Percentiles rank a stretch among this genome's conserved stretches.
Conservation (phyloP, 2,329 filamentous ascomycete genomes). For the Fusarium camptoceras region DNA sequence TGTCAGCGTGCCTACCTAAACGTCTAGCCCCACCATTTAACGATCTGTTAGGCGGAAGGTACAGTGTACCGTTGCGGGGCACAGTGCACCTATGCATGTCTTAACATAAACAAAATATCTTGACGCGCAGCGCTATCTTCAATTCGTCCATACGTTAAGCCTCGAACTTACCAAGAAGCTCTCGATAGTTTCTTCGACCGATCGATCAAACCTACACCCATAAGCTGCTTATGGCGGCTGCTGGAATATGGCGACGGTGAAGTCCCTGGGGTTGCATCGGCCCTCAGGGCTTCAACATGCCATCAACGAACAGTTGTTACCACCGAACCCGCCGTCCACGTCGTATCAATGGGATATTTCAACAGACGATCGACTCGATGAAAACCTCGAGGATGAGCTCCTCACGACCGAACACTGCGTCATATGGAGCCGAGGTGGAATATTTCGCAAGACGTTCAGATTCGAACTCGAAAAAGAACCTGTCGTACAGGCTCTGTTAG, state of each 20-base stretch:
- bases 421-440: conserved; percentile 88
- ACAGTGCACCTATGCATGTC: conserved; percentile 20
- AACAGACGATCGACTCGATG: conserved; percentile 54
- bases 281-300: conserved; percentile 87
- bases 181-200: not conserved
- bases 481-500: conserved; percentile 86
- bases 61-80: conserved; percentile 29
- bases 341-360: conserved; percentile 81
- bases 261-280: conserved; percentile 90
- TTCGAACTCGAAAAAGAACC: conserved; percentile 89
- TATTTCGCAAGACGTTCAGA: conserved; percentile 86
- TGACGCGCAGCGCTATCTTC: conserved; percentile 29
- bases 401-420: conserved; percentile 80
- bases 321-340: conserved; percentile 71
- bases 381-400: conserved; percentile 78
- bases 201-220: not conserved
- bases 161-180: conserved; percentile 1
- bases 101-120: conserved; percentile 37
- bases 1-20: conserved; percentile 29
- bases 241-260: conserved; percentile 83
- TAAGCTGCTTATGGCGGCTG: conserved; percentile 50
- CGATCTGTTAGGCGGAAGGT: conserved; percentile 13
- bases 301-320: conserved; percentile 81
- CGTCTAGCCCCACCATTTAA: conserved; percentile 35
- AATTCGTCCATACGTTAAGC: not conserved